Percentiles rank a stretch among this genome's conserved stretches.
phyloP scores from a whole-genome alignment of 352 stramenopile species.

The Phytophthora podocarpi region DNA sequence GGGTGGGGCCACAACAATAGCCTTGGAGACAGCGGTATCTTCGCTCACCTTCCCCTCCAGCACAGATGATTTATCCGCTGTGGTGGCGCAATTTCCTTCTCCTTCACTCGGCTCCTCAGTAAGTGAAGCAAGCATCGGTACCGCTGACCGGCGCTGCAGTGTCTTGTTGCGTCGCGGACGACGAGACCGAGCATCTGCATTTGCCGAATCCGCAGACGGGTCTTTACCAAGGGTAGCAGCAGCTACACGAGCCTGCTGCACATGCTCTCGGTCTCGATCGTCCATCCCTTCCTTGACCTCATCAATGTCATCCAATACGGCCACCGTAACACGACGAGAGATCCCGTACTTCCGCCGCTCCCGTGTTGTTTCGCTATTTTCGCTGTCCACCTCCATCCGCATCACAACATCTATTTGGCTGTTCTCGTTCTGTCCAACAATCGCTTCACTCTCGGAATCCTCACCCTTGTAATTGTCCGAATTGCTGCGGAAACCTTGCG shows the following conservation, averaged over 20 bases:
- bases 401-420: not conserved
- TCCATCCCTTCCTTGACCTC: slow-evolving; percentile 47
- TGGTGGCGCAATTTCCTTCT: slow-evolving; percentile 8
- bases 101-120: slow-evolving; percentile 46
- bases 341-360: slow-evolving; percentile 32
- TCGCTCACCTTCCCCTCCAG: not conserved
- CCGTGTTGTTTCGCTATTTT: not conserved
- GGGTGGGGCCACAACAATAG: slow-evolving; percentile 16
- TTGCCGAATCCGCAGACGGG: not conserved
- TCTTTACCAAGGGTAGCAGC: slow-evolving; percentile 36
- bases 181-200: slow-evolving; percentile 1
- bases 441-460: not conserved
- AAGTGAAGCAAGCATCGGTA: slow-evolving; percentile 45
- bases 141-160: slow-evolving; percentile 44
- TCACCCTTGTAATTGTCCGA: slow-evolving; percentile 31
- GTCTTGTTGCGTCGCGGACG: slow-evolving; percentile 47
- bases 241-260: slow-evolving; percentile 42
- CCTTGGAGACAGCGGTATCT: not conserved
- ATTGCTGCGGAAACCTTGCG: slow-evolving; percentile 52
- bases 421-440: not conserved
- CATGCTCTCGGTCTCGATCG: slow-evolving; percentile 40
- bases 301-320: slow-evolving; percentile 49
- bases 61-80: not conserved
- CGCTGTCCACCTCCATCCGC: slow-evolving; percentile 21
- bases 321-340: slow-evolving; percentile 52